These are phyloP conservation scores for Coleophoma eucalyptorum DNA, from an alignment of 2,329 filamentous ascomycete species.

Conservation along the genomic window DNA sequence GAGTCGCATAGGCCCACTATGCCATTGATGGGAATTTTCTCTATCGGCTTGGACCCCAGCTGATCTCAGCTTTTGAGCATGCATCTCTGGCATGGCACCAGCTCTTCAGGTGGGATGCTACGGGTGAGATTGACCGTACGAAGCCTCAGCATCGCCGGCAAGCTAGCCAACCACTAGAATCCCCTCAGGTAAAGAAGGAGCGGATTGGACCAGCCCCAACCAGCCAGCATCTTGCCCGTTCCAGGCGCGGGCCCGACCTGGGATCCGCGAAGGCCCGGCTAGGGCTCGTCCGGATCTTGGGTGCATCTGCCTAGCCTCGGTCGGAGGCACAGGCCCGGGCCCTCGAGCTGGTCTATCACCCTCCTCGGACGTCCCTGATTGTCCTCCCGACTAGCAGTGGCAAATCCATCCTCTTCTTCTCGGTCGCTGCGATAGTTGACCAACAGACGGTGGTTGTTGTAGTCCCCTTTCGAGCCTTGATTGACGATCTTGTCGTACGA, in stretches of 20 bases:
- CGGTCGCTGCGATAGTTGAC: conserved; percentile 1
- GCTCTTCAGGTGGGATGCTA: neutral
- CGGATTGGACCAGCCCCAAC: no score
- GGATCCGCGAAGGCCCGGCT: no score
- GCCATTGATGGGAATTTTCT: conserved; percentile 5
- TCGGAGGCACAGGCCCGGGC: no score
- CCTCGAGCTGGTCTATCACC: no score
- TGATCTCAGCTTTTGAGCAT: conserved; percentile 1
- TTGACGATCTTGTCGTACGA: conserved; percentile 1
- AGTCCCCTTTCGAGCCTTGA: conserved; percentile 2
- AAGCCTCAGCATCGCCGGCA: no score
- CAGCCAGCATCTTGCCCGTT: no score
- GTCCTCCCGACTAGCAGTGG: conserved; percentile 5
- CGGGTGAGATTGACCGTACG: neutral
- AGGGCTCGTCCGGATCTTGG: no score
- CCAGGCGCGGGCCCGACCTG: no score
- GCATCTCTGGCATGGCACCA: conserved; percentile 1
- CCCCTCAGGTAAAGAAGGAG: no score
- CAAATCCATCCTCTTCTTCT: conserved; percentile 6
- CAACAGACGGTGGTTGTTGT: conserved; percentile 3
- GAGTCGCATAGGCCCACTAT: neutral
- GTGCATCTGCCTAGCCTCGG: no score
- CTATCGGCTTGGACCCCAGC: conserved; percentile 2
- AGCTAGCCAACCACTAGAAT: no score
- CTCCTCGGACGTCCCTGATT: neutral